Evolutionary conservation across 257 asterid genomes (phyloP).

Genomic region (Scutellaria barbata): DNA sequence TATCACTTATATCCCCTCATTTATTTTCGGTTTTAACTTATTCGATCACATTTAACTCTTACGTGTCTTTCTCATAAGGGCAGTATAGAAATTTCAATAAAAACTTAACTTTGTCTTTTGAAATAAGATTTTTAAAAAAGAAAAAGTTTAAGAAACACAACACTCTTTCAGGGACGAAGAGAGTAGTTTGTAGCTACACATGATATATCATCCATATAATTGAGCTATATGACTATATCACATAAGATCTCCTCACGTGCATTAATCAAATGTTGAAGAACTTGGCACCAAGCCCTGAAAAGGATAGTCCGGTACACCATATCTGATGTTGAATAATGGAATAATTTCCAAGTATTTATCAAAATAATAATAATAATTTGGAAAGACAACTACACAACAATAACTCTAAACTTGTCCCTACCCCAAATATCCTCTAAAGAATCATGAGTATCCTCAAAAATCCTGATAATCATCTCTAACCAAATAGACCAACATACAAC

Average conservation of each 20-base stretch:
- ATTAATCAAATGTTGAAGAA: too few relatives aligned
- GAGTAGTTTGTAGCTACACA: neutral
- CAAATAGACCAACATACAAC: too few relatives aligned
- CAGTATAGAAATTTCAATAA: neutral
- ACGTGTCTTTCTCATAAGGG: neutral
- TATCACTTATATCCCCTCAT: neutral
- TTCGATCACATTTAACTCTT: neutral
- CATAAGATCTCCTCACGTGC: too few relatives aligned
- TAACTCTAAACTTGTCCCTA: too few relatives aligned
- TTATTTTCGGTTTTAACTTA: neutral
- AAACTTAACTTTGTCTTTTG: neutral
- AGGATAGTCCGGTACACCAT: too few relatives aligned
- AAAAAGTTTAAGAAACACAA: too few relatives aligned
- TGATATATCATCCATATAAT: conserved; percentile 18
- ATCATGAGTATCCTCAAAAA: too few relatives aligned
- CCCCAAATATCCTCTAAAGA: too few relatives aligned
- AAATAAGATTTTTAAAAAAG: too few relatives aligned
- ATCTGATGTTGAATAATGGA: conserved; percentile 8
- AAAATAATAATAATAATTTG: neutral
- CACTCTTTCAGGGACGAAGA: neutral
- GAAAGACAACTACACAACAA: neutral
- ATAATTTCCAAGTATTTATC: neutral
- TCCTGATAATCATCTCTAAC: too few relatives aligned
- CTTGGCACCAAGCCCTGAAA: too few relatives aligned
- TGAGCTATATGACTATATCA: too few relatives aligned